Evolutionary conservation across 2,329 filamentous ascomycete genomes (phyloP).

Genomic region (Colletotrichum chrysophilum): DNA sequence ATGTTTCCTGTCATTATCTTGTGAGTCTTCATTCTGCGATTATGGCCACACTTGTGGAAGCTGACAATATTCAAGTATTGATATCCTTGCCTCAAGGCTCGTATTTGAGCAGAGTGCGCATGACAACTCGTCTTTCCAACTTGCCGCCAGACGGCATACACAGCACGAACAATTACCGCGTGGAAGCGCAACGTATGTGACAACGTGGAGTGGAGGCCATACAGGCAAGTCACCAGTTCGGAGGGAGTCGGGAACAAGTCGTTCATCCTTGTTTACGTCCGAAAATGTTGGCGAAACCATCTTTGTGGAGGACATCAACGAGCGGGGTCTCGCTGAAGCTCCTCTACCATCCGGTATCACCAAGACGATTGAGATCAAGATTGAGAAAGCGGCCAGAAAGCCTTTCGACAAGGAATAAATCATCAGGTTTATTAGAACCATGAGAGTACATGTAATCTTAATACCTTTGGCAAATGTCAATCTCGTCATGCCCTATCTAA

Average conservation of each 20-base stretch:
- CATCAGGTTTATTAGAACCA: not conserved
- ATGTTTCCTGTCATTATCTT: conserved; percentile 38
- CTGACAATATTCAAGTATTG: not conserved
- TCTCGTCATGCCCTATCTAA: not conserved
- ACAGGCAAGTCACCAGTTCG: not conserved
- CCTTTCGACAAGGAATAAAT: not conserved
- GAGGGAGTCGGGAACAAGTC: not conserved
- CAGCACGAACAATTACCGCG: not conserved
- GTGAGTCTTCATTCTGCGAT: not conserved
- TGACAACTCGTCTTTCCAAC: not conserved
- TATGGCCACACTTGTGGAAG: not conserved
- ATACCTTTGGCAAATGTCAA: not conserved
- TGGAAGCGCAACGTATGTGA: not conserved
- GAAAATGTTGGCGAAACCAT: not conserved
- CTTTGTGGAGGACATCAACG: not conserved
- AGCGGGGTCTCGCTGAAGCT: not conserved
- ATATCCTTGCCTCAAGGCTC: conserved; percentile 36
- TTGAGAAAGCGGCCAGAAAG: not conserved
- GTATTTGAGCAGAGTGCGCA: conserved; percentile 20
- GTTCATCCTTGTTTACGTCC: not conserved
- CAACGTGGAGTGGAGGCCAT: not conserved
- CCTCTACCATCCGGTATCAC: not conserved
- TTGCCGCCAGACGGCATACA: not conserved
- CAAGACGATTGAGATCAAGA: not conserved
- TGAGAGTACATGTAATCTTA: not conserved